Evolutionary conservation across 345 rosid genomes (phyloP).

Genomic region (Eucalyptus cloeziana): DNA sequence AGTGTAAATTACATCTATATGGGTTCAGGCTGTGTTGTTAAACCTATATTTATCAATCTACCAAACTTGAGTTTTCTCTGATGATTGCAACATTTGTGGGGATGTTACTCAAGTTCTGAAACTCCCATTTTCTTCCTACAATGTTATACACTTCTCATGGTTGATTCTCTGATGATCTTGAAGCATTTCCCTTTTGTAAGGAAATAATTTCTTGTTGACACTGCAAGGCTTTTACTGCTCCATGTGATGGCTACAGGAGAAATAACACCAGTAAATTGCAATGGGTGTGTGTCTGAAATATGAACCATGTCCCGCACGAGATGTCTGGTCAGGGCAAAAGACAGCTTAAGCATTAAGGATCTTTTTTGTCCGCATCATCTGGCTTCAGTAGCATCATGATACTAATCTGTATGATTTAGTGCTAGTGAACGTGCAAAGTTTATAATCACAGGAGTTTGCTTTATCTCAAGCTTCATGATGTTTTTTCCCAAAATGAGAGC

Average conservation of each 20-base stretch:
- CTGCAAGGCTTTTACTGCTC: background rate
- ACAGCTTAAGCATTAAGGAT: background rate
- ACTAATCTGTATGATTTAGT: background rate
- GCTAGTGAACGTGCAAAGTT: background rate
- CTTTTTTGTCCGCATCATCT: background rate
- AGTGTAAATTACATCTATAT: background rate
- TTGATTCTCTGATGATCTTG: background rate
- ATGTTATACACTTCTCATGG: background rate
- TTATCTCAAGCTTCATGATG: background rate
- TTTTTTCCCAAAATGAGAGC: background rate
- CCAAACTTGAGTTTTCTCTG: background rate
- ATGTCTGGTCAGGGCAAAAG: background rate
- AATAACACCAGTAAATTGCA: background rate
- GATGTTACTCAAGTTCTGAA: background rate
- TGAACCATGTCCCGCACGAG: background rate
- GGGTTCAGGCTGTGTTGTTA: background rate
- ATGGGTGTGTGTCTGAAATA: background rate
- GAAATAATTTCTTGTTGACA: background rate
- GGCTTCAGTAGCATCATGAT: background rate
- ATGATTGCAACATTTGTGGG: background rate
- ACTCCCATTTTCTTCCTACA: background rate
- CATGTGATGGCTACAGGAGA: background rate
- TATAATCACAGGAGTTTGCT: background rate
- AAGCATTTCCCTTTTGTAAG: background rate
- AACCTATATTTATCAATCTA: background rate